Evolutionary conservation across 805 yeast genomes (phyloP).

Genomic region (Alloascoidea africana): DNA sequence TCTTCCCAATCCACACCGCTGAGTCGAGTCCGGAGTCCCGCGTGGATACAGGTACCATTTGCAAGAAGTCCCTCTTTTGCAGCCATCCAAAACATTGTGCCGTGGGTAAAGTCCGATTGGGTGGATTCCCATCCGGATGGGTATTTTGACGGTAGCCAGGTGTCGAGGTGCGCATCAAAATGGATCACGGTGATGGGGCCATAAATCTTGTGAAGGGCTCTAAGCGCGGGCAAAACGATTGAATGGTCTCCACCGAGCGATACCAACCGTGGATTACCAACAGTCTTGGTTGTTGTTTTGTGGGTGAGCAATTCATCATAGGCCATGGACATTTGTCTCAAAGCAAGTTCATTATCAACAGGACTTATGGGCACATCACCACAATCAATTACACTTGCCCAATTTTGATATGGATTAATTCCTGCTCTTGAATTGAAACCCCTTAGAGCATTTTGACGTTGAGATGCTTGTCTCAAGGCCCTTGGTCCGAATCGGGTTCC

Average conservation of each 20-base stretch:
- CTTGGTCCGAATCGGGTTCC: conserved; percentile 80
- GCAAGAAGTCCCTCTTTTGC: conserved; percentile 46
- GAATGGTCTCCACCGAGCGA: conserved; percentile 81
- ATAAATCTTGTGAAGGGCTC: conserved; percentile 43
- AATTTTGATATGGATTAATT: conserved; percentile 38
- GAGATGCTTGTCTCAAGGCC: conserved; percentile 53
- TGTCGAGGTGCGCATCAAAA: conserved; percentile 73
- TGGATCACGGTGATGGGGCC: conserved; percentile 65
- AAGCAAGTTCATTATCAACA: conserved; percentile 47
- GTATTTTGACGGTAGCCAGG: conserved; percentile 69
- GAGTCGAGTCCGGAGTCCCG: conserved; percentile 63
- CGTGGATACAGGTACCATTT: conserved; percentile 46
- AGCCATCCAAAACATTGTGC: conserved; percentile 81
- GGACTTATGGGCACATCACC: conserved; percentile 60
- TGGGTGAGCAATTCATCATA: conserved; percentile 36
- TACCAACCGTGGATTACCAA: conserved; percentile 41
- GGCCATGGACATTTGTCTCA: conserved; percentile 43
- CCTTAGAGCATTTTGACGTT: conserved; percentile 51
- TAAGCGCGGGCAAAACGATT: conserved; percentile 52
- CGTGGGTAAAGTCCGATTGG: conserved; percentile 66
- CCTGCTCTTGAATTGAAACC: conserved; percentile 60
- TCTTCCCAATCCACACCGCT: conserved; percentile 45
- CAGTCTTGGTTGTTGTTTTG: conserved; percentile 8
- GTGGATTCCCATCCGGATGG: conserved; percentile 63
- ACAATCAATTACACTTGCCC: conserved; percentile 47